Base-by-base conservation (phyloP, 1,284 basidiomycete species). In the Termitomyces sp. region DNA sequence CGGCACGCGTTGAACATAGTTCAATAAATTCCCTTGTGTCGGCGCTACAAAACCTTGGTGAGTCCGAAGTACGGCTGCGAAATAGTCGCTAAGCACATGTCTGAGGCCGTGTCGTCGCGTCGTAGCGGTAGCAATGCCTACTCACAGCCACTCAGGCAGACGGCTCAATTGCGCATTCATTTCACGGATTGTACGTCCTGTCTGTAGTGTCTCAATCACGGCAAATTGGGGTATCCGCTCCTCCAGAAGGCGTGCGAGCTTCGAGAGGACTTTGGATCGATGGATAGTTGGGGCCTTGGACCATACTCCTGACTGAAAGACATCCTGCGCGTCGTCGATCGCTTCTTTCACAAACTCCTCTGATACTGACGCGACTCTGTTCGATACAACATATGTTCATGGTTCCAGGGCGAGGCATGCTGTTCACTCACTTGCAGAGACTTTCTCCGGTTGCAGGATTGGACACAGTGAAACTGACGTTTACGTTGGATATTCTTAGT, bases 81-180 rank as follows among this genome's bases (percentile, higher is more conserved):
- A 91, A 60, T 92, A 92, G 52, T 86, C 83, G 51, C 88, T 89
- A 39, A 19, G 26, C 7, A 59, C 28, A 41, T 18, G 38, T 14
- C 28, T 55, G 19, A 56, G 57, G 18, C 21, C 30, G n/a, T 39
- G 30, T 14, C 10, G 31, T 42, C 16, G 28, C n/a, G 26, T 26
- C 14, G 19, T 24, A 16, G 28, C 38, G 31, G 21, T 42, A 51
- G 16, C 49, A 42, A 1, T 21, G n/a, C 37, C 14, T 8, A 74
- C 84, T 68, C 58, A 88, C 85, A 91, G 72, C 90, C 89, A 92
- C 68, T 91, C 88, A 5, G 87, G 86, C 34, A 91, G 71, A 44
- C 88, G 75, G 5, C 76, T 72, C 6, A 92, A 72, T 66, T 91
- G 89, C 1, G 81, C 81, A 31, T 73, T 81, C 87, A 91, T 90